Evolutionary conservation across 2,329 filamentous ascomycete species (phyloP), one percentile per base, ranked within the genome.

Genomic region (Ramularia collo-cygni): DNA sequence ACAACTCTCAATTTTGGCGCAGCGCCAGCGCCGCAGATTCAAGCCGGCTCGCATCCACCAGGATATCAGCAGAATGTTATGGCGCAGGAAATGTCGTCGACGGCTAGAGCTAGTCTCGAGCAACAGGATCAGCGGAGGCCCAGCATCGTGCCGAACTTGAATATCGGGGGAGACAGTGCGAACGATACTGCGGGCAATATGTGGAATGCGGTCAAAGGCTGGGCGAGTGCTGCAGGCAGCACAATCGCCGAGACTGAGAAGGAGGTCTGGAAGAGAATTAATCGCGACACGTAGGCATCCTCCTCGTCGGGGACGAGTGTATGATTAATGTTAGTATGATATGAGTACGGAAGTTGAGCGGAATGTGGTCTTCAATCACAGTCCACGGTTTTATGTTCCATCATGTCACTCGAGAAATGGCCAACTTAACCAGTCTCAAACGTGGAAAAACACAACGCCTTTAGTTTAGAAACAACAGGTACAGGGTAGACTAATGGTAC

Each of bases 21-120:
- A 3, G 60, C 54, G 4, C 33, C 46, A 2, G 50, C 42, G 53
- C 60, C 44, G 51, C 55, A 44, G 21, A 47, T 48, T 16, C 28
- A 46, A 45, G 46, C 53, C 58, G 43, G 47, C 50, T 46, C 47
- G 27, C 66, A 70, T 45, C 70, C 70, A 15, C 64, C 68, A 0
- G 68, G 69, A 9, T 74, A 74, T 52, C 54, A 63, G 38, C 70
- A 74, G 46, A 65, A 69, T 42, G 56, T 63, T 48, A 59, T 66
- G 36, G 66, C 66, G 13, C 57, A 60, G 21, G 67, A 69, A 29
- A 46, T 66, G 57, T 61, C 44, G 14, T 50, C 61, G 4, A 53
- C 56, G 16, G 55, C 61, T 44, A 45, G 62, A 26, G 56, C 54
- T 46, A 60, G 47, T 51, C 51, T 61, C 47, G 58, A 54, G 12